A percentile compares a stretch with the other conserved stretches of the same genome.
phyloP scores from a whole-genome alignment of 2,329 filamentous ascomycete genomes.

The Claviceps pusilla region DNA sequence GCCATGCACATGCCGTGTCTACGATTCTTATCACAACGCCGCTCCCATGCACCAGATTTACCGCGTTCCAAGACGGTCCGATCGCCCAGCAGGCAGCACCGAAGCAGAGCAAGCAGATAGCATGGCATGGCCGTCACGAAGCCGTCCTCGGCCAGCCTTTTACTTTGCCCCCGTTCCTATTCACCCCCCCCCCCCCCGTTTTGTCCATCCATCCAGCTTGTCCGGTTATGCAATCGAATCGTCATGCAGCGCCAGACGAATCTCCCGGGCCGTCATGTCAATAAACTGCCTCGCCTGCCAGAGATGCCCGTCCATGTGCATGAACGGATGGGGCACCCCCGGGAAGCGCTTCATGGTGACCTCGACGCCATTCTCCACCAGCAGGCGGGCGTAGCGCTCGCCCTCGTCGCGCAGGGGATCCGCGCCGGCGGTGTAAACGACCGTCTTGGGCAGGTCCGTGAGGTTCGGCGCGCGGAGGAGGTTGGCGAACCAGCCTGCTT shows the following conservation, averaged over 20 bases:
- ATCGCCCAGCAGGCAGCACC: too few relatives aligned
- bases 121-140: too few relatives aligned
- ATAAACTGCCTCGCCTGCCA: constrained; percentile 23
- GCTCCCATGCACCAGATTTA: too few relatives aligned
- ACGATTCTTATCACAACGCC: too few relatives aligned
- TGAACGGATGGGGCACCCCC: constrained; percentile 34
- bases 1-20: too few relatives aligned
- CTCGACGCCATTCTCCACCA: constrained; percentile 29
- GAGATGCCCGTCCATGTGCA: constrained; percentile 29
- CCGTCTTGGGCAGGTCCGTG: constrained; percentile 19
- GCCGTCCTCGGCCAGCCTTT: too few relatives aligned
- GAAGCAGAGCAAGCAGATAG: too few relatives aligned
- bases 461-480: constrained; percentile 22
- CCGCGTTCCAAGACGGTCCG: too few relatives aligned
- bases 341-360: constrained; percentile 30
- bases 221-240: too few relatives aligned
- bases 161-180: too few relatives aligned
- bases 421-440: constrained; percentile 27
- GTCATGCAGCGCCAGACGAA: constrained; percentile 15
- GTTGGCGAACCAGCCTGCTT: constrained; percentile 16
- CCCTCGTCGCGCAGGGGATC: constrained; percentile 34
- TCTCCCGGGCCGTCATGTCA: constrained; percentile 16
- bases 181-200: neutral
- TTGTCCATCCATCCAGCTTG: neutral
- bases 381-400: constrained; percentile 28